These are phyloP conservation scores for Forsythia viridissima DNA, from an alignment of 257 asterid species.

Conservation along the genomic window DNA sequence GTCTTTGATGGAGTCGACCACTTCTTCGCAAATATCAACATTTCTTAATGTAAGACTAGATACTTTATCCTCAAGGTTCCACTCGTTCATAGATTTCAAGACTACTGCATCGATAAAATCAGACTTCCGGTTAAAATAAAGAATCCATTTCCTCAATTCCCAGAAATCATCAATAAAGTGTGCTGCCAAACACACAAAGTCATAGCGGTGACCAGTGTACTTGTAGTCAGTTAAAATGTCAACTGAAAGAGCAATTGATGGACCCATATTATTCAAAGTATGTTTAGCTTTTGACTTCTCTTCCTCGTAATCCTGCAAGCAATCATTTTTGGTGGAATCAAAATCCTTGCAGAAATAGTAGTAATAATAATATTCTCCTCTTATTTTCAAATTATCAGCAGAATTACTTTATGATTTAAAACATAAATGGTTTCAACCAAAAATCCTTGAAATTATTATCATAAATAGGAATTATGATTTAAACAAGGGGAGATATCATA, in stretches of 20 bases:
- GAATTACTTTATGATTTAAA: too few relatives aligned
- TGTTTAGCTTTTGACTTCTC: constrained; percentile 6
- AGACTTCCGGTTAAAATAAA: neutral
- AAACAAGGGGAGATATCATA: too few relatives aligned
- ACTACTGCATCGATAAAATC: constrained; percentile 7
- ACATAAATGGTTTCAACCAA: too few relatives aligned
- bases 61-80: constrained; percentile 11
- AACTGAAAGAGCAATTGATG: constrained; percentile 7
- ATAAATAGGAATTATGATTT: too few relatives aligned
- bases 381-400: too few relatives aligned
- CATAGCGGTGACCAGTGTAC: neutral
- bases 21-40: constrained; percentile 10
- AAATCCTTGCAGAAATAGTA: too few relatives aligned
- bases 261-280: constrained; percentile 1
- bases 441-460: too few relatives aligned
- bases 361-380: too few relatives aligned
- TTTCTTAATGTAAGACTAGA: constrained; percentile 6
- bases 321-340: neutral
- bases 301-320: constrained; percentile 15
- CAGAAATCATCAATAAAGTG: constrained; percentile 25
- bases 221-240: neutral
- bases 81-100: constrained; percentile 9
- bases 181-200: constrained; percentile 7
- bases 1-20: constrained; percentile 12
- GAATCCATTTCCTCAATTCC: constrained; percentile 19